phyloP scores from a whole-genome alignment of 371 early-diverging fungal species.

The Conidiobolus incongruus region DNA sequence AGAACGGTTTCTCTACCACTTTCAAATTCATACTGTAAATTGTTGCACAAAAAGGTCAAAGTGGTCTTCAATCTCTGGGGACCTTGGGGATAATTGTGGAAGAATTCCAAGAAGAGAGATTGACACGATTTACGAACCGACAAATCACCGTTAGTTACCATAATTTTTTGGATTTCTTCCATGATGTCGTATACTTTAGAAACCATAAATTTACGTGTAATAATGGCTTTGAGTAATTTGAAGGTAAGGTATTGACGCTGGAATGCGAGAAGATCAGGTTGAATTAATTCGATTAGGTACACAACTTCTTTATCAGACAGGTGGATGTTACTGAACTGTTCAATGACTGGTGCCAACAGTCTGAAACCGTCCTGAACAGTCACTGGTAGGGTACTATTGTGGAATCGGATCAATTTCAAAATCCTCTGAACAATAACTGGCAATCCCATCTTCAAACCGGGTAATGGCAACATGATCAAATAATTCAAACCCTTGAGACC shows the following conservation, averaged over 20 bases:
- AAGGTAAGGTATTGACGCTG: constrained; percentile 68
- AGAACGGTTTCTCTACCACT: constrained; percentile 73
- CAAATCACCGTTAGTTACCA: constrained; percentile 65
- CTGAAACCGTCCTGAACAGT: constrained; percentile 57
- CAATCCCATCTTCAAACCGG: constrained; percentile 30
- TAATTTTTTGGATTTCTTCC: constrained; percentile 43
- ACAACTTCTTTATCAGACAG: constrained; percentile 54
- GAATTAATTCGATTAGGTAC: constrained; percentile 48
- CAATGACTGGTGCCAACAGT: constrained; percentile 50
- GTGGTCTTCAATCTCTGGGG: constrained; percentile 45
- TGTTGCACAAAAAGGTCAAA: constrained; percentile 67
- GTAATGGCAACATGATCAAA: constrained; percentile 27
- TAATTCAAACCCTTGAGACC: constrained; percentile 54
- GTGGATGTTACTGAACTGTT: constrained; percentile 27
- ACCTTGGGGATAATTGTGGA: constrained; percentile 87
- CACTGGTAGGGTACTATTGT: constrained; percentile 38
- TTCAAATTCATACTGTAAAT: constrained; percentile 73
- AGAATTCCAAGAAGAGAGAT: constrained; percentile 57
- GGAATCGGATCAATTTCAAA: constrained; percentile 40
- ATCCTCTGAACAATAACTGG: constrained; percentile 50
- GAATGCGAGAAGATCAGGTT: constrained; percentile 72
- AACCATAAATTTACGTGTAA: constrained; percentile 60
- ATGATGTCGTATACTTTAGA: constrained; percentile 82
- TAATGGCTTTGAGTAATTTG: constrained; percentile 59
- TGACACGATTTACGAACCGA: constrained; percentile 68